Base-by-base conservation (phyloP, 75 land plant genomes). In the Selaginella moellendorffii region DNA sequence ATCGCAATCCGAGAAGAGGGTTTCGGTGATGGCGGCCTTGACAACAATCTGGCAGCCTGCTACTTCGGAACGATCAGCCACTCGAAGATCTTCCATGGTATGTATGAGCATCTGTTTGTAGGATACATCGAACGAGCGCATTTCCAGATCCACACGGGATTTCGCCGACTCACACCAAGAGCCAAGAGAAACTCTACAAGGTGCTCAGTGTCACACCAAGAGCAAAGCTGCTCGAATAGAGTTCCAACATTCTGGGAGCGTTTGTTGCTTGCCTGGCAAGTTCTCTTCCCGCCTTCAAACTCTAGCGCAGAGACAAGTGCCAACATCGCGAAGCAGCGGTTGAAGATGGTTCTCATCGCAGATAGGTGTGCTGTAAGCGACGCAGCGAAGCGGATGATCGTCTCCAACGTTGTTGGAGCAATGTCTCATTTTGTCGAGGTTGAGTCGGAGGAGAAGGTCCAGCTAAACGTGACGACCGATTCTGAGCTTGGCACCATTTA, bases 401-500 rank as follows among this genome's bases (percentile, higher is more conserved):
- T 91, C 65, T 76, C 51, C 54, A 87, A 83, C 56, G 77, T 91
- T 26, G 81, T 91, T 19, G 72, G 63, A 31, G 84, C 86, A 52
- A 67, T 91, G 2, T 91, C 97, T 29, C 86, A 91, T 63, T 88
- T 91, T 72, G 97, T 91, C 17, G 97, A 85, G 71, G 85, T 91
- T 24, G 97, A 91, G 22, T 87, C 97, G 9, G 80, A 85, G 69
- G 97, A 91, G 53, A 91, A 91, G 66, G 97, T 91, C 23, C 93
- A 91, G 61, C 81, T 91, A 2, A 83, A 69, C 68, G 97, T 91
- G 31, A 69, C 82, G 2, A 74, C 97, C 0, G 97, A 91, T 63
- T 54, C 84, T 52, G 88, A 84, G 46, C 75, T 91, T 31, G 93
- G 97, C 21, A 91, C 93, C 22, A 81, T 91, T 0, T 91, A 91